Evolutionary conservation across 768 basidiomycete species (phyloP), one percentile per base, ranked within the genome.

Genomic region (Amanita inopinata): DNA sequence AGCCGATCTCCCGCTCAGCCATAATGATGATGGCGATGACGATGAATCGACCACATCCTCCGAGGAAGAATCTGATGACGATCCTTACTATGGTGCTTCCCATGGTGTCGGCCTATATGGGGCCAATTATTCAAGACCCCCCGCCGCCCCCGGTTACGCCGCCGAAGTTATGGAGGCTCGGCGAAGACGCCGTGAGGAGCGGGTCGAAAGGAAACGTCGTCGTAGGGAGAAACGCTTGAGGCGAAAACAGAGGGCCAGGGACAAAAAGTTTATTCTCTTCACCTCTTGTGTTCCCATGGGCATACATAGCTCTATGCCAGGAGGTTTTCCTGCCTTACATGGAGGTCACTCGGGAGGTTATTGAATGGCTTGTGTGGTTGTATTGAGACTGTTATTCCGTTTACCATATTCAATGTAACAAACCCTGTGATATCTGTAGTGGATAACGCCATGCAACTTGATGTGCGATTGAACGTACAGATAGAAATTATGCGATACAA

Each of bases 221-320:
- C 68, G 68, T 49, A 78, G 67, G 61, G 80, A 84, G 55, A 82
- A 71, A 69, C 80, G 74, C 55, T 62, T 69, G 35, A 71, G 70
- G 53, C 70, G 63, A 52, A 76, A 71, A 56, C 73, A 71, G 31
- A 78, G 67, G 54, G 74, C 74, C 45, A 70, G 67, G 30, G 78
- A 77, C 50, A 80, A 70, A 59, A 70, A 66, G 42, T 88, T 83
- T 55, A 53, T 74, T 2, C 57, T 88, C 27, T 86, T 78, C 55
- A 51, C 87, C 39, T 68, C 66, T 7, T 83, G 70, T 53, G 48
- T 77, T 4, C 57, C 61, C 23, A 50, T 44, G 1, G 51, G 54
- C 17, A 47, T 55, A 50, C 51, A 15, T 7, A 33, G 51, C 31
- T 34, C 50, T 10, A 53, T 55, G 47, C 52, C 54, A 14, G 59